Conservation (phyloP, 306 rosid species). For the Medicago truncatula region DNA sequence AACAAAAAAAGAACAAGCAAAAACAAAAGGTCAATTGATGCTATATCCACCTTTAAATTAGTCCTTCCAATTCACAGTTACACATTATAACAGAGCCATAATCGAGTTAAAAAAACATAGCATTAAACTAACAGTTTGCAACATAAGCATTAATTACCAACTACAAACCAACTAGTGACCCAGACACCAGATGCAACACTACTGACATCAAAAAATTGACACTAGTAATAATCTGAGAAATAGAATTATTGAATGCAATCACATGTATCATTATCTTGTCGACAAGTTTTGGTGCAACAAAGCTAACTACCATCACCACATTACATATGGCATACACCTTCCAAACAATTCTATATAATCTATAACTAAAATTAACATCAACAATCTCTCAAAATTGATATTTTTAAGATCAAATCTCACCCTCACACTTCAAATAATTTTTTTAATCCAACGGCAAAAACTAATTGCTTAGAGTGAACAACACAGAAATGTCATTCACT, state of each 20-base stretch:
- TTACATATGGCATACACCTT: background rate
- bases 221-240: background rate
- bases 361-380: conserved; percentile 22
- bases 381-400: conserved; percentile 42
- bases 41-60: background rate
- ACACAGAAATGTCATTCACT: no score
- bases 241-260: background rate
- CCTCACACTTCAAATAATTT: background rate
- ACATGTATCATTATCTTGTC: background rate
- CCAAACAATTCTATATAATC: conserved; percentile 14
- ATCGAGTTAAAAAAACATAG: background rate
- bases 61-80: conserved; percentile 9
- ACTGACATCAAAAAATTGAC: background rate
- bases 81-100: conserved; percentile 2
- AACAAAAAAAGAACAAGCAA: background rate
- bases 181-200: background rate
- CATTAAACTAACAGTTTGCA: conserved; percentile 16
- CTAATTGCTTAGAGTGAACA: no score
- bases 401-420: background rate
- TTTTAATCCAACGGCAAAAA: no score
- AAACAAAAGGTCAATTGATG: background rate
- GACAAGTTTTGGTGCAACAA: no score
- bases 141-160: background rate
- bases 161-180: background rate
- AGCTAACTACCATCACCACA: conserved; percentile 16